Percentiles rank a stretch among this genome's conserved stretches.
Conservation (phyloP, 1,284 basidiomycete species). For the Xerocomus amazonicus region DNA sequence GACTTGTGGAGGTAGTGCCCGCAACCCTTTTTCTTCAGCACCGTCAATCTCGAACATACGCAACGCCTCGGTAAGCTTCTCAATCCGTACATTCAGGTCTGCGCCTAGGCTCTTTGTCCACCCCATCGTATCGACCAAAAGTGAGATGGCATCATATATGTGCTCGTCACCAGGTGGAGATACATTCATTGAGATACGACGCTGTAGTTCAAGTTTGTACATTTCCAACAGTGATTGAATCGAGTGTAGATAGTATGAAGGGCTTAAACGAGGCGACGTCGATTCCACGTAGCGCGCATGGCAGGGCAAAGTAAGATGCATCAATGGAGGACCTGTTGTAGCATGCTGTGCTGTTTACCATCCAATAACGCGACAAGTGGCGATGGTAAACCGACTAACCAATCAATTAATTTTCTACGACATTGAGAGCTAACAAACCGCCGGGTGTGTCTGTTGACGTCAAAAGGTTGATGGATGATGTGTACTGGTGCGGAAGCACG, state of each 20-base stretch:
- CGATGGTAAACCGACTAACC: constrained; percentile 52
- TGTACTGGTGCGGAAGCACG: too few species aligned
- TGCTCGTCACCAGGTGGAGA: constrained; percentile 34
- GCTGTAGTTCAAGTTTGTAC: constrained; percentile 71
- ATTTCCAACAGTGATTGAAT: constrained; percentile 66
- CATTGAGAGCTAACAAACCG: constrained; percentile 78
- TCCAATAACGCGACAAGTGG: background rate
- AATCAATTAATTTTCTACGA: constrained; percentile 66
- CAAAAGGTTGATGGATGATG: too few species aligned
- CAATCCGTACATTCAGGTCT: constrained; percentile 71
- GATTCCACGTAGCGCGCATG: constrained; percentile 84
- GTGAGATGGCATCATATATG: constrained; percentile 60
- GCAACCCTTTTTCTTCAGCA: constrained; percentile 23
- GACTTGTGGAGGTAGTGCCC: constrained; percentile 12
- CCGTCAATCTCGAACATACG: constrained; percentile 29
- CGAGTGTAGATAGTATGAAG: constrained; percentile 74
- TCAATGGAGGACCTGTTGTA: constrained; percentile 74
- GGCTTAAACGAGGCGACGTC: constrained; percentile 74
- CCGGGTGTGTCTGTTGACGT: too few species aligned
- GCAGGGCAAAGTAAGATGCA: constrained; percentile 70
- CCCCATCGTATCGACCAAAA: constrained; percentile 95
- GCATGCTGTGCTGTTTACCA: background rate
- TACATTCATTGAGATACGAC: constrained; percentile 35
- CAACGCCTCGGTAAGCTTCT: constrained; percentile 63
- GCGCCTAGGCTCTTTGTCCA: constrained; percentile 95